Conservation (phyloP, 208 protist species). For the Leishmania tarentolae region DNA sequence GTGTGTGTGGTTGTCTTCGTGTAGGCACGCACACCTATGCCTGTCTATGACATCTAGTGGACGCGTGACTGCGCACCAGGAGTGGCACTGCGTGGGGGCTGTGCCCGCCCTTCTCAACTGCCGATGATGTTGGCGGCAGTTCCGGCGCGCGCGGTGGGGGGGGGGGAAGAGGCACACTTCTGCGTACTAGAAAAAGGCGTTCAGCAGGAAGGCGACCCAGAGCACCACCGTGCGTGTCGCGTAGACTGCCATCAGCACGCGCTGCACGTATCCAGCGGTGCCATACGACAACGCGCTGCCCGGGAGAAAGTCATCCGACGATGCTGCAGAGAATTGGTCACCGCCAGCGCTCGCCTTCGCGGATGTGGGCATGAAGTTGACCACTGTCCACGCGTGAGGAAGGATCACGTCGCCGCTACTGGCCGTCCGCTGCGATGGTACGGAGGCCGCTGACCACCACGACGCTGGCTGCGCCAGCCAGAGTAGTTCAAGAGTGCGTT, state of each 20-base stretch:
- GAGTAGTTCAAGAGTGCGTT: conserved; percentile 29
- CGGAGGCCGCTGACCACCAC: conserved; percentile 18
- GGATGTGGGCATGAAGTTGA: not conserved
- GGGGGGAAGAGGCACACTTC: not conserved
- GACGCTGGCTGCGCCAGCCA: conserved; percentile 26
- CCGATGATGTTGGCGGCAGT: not conserved
- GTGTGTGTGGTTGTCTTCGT: not conserved
- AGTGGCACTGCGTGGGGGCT: not conserved
- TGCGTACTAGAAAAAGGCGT: conserved; percentile 30
- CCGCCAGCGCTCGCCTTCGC: not conserved
- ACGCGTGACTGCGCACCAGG: not conserved
- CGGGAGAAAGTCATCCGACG: not conserved
- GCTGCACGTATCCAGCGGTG: conserved; percentile 4
- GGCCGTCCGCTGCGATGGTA: not conserved
- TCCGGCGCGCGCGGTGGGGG: too few relatives aligned
- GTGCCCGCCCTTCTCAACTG: not conserved
- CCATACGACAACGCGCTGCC: not conserved
- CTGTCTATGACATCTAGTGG: not conserved
- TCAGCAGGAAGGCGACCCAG: conserved; percentile 30
- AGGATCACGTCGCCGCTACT: conserved; percentile 4
- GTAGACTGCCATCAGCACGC: conserved; percentile 21
- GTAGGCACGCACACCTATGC: not conserved
- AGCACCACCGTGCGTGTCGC: conserved; percentile 37
- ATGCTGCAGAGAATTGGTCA: not conserved
- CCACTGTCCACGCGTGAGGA: conserved; percentile 24